These are phyloP conservation scores for Euryodendron excelsum DNA, from an alignment of 148 eudicot genomes.

Conservation along the genomic window DNA sequence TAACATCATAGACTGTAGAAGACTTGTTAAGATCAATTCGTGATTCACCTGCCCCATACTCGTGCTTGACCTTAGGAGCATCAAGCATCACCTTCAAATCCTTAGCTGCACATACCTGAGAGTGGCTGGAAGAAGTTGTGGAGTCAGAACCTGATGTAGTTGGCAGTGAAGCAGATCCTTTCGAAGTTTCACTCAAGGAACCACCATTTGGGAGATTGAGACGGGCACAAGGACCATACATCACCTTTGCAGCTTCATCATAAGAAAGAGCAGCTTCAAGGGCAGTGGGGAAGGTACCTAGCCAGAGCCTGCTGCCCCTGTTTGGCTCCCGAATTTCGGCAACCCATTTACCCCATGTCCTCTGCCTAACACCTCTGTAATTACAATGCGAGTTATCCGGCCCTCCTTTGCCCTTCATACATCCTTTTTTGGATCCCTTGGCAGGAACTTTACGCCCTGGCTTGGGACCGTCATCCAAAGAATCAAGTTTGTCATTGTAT, in stretches of 20 bases:
- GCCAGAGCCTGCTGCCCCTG: constrained; percentile 76
- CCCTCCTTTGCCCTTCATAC: constrained; percentile 97
- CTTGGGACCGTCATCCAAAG: constrained; percentile 19
- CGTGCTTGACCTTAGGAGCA: background rate
- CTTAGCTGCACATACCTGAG: constrained; percentile 33
- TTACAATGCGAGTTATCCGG: constrained; percentile 61
- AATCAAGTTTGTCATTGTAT: constrained; percentile 39
- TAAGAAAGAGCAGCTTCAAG: constrained; percentile 82
- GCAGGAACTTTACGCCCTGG: constrained; percentile 62
- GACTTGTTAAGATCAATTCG: background rate
- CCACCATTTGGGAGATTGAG: constrained; percentile 50
- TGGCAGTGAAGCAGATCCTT: constrained; percentile 16
- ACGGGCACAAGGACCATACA: constrained; percentile 82
- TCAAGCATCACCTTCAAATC: constrained; percentile 12
- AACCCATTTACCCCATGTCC: constrained; percentile 98
- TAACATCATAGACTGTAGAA: background rate
- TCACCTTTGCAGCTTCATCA: constrained; percentile 81
- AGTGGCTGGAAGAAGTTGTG: constrained; percentile 23
- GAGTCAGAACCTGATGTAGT: constrained; percentile 29
- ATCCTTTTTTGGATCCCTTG: constrained; percentile 88
- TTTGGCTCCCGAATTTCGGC: constrained; percentile 84
- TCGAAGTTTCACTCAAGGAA: constrained; percentile 18
- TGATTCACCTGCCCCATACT: constrained; percentile 30
- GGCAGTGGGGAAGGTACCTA: constrained; percentile 77
- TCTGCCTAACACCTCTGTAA: constrained; percentile 82